A percentile compares a stretch with the other conserved stretches of the same genome.
phyloP scores from a whole-genome alignment of 371 early-diverging fungal species.

The Apophysomyces sp. region DNA sequence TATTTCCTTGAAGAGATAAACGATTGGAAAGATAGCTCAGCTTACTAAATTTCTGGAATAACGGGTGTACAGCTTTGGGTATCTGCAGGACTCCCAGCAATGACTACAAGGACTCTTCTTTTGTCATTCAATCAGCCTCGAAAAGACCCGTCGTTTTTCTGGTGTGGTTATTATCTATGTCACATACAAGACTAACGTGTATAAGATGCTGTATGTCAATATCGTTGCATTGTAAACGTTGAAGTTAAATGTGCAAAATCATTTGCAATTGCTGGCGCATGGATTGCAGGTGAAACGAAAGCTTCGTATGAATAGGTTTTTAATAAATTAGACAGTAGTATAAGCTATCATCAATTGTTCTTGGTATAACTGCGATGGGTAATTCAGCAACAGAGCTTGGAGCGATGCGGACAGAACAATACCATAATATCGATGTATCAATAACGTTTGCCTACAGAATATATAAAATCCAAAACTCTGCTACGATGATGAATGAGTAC shows the following conservation, averaged over 20 bases:
- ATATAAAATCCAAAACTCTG: no score
- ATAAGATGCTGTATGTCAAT: background rate
- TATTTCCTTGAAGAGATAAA: background rate
- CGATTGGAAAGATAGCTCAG: background rate
- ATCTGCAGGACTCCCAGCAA: background rate
- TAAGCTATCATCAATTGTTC: background rate
- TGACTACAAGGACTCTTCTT: background rate
- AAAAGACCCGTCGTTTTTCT: background rate
- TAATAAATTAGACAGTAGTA: background rate
- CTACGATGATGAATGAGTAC: no score
- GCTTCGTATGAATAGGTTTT: constrained; percentile 4
- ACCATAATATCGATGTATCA: no score
- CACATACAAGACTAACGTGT: background rate
- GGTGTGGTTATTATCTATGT: background rate
- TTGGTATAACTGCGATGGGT: background rate
- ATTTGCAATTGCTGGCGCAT: constrained; percentile 7
- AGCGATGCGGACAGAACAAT: no score
- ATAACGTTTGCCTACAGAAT: no score
- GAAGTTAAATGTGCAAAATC: background rate
- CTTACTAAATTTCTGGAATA: background rate
- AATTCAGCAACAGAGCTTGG: background rate
- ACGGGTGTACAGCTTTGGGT: background rate
- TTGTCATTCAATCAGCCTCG: background rate
- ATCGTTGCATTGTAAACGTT: constrained; percentile 44
- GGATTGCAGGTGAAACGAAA: background rate